Percentiles rank a stretch among this genome's conserved stretches.
phyloP scores from a whole-genome alignment of 1,284 basidiomycete species.

The Pisolithus thermaeus region DNA sequence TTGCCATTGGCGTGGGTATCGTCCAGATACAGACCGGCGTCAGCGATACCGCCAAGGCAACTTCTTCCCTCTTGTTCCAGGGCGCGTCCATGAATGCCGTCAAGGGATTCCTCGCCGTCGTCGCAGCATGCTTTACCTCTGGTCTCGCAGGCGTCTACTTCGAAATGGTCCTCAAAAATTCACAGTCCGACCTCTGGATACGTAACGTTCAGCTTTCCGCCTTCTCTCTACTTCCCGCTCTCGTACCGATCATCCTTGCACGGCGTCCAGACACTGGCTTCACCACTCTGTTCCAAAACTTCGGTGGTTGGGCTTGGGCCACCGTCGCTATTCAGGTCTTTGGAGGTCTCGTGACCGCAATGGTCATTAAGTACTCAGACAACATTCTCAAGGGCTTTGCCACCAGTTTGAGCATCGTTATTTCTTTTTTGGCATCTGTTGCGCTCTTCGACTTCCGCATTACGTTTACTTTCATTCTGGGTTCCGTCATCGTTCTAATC shows the following conservation, averaged over 20 bases:
- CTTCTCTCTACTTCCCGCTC: conserved; percentile 88
- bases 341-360: conserved; percentile 86
- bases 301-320: conserved; percentile 87
- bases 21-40: conserved; percentile 78
- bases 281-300: conserved; percentile 61
- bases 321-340: conserved; percentile 87
- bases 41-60: conserved; percentile 31
- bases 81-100: conserved; percentile 67
- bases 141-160: conserved; percentile 99
- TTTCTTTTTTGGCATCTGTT: conserved; percentile 88
- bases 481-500: conserved; percentile 75
- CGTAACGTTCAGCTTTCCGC: conserved; percentile 95
- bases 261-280: conserved; percentile 35
- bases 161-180: conserved; percentile 94
- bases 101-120: conserved; percentile 85
- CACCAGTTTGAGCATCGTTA: conserved; percentile 86
- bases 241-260: conserved; percentile 75
- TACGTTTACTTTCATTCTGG: conserved; percentile 79
- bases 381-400: conserved; percentile 94
- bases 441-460: conserved; percentile 85
- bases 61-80: conserved; percentile 29
- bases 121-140: conserved; percentile 90
- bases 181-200: conserved; percentile 88
- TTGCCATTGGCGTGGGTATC: conserved; percentile 88
- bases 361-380: conserved; percentile 83